These are phyloP conservation scores for Nicotiana tomentosiformis DNA, from an alignment of 257 asterid genomes.

Conservation along the genomic window DNA sequence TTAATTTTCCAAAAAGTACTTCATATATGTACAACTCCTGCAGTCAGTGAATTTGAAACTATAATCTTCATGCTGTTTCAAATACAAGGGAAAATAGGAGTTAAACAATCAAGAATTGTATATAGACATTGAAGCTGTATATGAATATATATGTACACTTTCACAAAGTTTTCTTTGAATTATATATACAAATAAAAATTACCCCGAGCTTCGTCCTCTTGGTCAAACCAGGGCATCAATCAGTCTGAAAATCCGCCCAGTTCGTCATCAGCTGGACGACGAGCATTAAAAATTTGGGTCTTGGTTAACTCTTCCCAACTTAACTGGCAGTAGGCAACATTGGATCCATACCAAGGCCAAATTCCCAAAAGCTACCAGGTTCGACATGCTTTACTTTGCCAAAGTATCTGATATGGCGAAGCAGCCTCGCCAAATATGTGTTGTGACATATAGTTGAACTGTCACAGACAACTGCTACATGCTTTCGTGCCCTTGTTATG, in stretches of 20 bases:
- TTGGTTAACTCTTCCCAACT: neutral
- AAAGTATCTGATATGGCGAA: slow-evolving; percentile 79
- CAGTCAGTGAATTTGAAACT: neutral
- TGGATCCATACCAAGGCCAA: slow-evolving; percentile 80
- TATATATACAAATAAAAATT: slow-evolving; percentile 7
- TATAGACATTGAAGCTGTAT: neutral
- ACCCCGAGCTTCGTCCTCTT: neutral
- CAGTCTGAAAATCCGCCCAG: neutral
- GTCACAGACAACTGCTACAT: slow-evolving; percentile 80
- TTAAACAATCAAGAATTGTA: neutral
- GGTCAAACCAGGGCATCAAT: neutral
- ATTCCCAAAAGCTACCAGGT: slow-evolving; percentile 77
- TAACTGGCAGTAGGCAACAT: slow-evolving; percentile 66
- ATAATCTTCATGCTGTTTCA: neutral
- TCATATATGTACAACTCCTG: neutral
- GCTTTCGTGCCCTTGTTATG: slow-evolving; percentile 91
- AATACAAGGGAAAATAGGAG: neutral
- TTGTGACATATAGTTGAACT: slow-evolving; percentile 98
- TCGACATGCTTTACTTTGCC: slow-evolving; percentile 85
- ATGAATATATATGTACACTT: neutral
- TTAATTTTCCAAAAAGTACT: neutral
- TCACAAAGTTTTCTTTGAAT: slow-evolving; percentile 4
- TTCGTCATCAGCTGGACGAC: neutral
- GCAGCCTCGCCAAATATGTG: slow-evolving; percentile 83
- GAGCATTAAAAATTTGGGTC: neutral